Base-by-base conservation (phyloP, 176 grass and related monocot genomes). In the Eragrostis nindensis region DNA sequence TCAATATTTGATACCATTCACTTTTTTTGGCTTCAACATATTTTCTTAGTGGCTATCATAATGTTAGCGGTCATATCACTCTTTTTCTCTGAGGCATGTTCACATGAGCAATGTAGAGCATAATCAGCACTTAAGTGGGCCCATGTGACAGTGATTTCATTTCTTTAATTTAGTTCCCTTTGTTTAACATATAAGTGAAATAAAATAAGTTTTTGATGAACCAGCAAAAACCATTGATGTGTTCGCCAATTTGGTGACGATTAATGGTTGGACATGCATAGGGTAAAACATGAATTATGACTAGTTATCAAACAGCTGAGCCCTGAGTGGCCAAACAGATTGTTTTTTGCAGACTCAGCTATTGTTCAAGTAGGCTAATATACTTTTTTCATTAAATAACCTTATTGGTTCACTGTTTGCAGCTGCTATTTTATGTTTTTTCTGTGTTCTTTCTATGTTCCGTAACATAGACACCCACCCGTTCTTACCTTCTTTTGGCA, bases 401-500 rank as follows among this genome's bases (percentile, higher is more conserved):
- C 13, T 44, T 27, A 42, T 82, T 26, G 43, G 41, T 67, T 67
- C n/a, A 73, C 62, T 59, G 30, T 68, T 68, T 7, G 46, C 41
- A 59, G 43, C 65, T 61, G 41, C 47, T 46, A 17, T 55, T 70
- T n/a, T 81, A 29, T n/a, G n/a, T n/a, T n/a, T n/a, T n/a, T n/a
- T n/a, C n/a, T n/a, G n/a, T 40, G 14, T 12, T 6, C 6, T 13
- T 57, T 69, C 50, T 56, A 5, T 56, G 21, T 22, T 56, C 3
- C 24, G 21, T 59, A 61, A 36, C 32, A 36, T 36, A 36, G 32
- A 36, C 32, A 36, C 1, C 32, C 32, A 36, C 32, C 32, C 22
- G 55, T 24, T 84, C 29, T 62, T 67, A 62, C 38, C 18, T 70
- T 82, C 42, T 66, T 39, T 68, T 64, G 80, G 74, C 87, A 97